phyloP scores from a whole-genome alignment of 768 basidiomycete genomes.

The Suillus clintonianus region DNA sequence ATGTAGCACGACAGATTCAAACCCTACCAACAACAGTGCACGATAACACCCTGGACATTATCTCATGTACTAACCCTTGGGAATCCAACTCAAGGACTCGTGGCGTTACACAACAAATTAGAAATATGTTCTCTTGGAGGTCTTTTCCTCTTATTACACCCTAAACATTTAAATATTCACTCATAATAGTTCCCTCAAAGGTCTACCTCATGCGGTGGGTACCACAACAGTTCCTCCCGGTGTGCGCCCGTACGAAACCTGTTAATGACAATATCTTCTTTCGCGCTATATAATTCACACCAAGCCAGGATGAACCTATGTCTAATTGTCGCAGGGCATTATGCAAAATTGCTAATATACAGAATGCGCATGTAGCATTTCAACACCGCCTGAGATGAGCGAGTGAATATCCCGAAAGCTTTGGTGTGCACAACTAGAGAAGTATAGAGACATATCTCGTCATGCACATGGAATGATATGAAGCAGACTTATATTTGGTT shows the following conservation, averaged over 20 bases:
- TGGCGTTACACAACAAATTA: too few species aligned
- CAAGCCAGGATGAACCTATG: background rate
- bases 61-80: too few species aligned
- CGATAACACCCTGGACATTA: too few species aligned
- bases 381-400: too few species aligned
- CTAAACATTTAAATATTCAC: background rate
- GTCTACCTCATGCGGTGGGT: background rate
- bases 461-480: background rate
- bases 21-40: too few species aligned
- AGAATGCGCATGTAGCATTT: background rate
- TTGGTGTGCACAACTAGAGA: background rate
- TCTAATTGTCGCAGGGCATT: background rate
- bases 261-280: too few species aligned
- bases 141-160: background rate
- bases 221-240: background rate
- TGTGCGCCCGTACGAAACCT: background rate
- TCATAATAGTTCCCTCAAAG: background rate
- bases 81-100: too few species aligned
- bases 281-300: background rate
- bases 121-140: background rate
- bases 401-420: background rate
- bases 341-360: background rate
- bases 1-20: too few species aligned
- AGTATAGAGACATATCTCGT: background rate
- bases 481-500: background rate